Percentiles rank a stretch among this genome's conserved stretches.
Conservation (phyloP, 257 asterid species). For the Solanum dulcamara region DNA sequence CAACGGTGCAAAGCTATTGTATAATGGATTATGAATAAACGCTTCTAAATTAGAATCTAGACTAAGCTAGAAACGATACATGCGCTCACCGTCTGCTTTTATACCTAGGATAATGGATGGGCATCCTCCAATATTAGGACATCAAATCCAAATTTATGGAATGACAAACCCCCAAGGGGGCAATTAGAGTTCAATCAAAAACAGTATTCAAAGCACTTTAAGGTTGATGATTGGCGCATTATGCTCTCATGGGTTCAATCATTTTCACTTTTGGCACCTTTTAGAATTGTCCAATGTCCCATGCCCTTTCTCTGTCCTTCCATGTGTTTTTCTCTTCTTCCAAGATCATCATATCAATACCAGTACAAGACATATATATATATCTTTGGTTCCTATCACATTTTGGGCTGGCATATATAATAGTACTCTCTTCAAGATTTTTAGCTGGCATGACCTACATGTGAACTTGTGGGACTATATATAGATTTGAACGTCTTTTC, state of each 20-base stretch:
- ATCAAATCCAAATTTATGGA: neutral
- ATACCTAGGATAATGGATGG: neutral
- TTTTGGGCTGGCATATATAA: neutral
- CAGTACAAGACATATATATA: neutral
- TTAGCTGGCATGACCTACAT: neutral
- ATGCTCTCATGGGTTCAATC: neutral
- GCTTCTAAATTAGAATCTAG: neutral
- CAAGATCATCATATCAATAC: neutral
- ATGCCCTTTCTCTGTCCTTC: neutral
- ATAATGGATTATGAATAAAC: neutral
- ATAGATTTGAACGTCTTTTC: neutral
- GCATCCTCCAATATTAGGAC: too few species aligned
- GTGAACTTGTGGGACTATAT: neutral
- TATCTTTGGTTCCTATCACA: neutral
- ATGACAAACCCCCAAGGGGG: neutral
- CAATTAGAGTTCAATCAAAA: neutral
- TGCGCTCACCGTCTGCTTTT: neutral
- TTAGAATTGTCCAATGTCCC: neutral
- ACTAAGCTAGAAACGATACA: neutral
- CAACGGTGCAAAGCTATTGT: too few species aligned
- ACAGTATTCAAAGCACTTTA: neutral
- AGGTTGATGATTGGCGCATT: constrained; percentile 1
- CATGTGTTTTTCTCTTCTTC: constrained; percentile 1
- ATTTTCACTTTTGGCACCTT: neutral
- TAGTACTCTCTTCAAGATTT: neutral